phyloP scores from a whole-genome alignment of 2,329 filamentous ascomycete species.

The Bipolaris victoriae region DNA sequence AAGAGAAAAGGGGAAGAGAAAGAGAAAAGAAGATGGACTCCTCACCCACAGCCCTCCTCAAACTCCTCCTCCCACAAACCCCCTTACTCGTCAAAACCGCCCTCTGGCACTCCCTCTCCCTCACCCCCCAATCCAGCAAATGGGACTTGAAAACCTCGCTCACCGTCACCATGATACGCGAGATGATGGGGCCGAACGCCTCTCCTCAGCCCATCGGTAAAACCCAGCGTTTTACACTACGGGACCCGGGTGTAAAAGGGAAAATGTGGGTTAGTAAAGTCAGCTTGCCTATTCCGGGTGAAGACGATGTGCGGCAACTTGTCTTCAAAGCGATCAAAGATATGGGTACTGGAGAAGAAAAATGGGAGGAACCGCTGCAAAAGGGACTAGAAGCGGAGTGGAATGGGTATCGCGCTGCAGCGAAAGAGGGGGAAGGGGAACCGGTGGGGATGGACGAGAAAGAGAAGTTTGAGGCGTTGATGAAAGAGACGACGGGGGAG shows the following conservation, averaged over 20 bases:
- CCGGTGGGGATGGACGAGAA: constrained; percentile 63
- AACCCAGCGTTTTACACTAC: constrained; percentile 65
- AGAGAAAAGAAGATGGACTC: constrained; percentile 37
- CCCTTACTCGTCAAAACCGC: constrained; percentile 68
- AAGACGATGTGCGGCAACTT: constrained; percentile 59
- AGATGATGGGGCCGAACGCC: constrained; percentile 41
- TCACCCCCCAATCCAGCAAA: constrained; percentile 73
- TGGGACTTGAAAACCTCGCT: constrained; percentile 80
- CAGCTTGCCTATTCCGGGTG: constrained; percentile 62
- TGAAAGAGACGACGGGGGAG: constrained; percentile 68
- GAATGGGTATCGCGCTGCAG: constrained; percentile 71
- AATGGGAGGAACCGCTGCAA: constrained; percentile 56
- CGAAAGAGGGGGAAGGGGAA: constrained; percentile 56
- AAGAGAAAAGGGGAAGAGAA: too few species aligned
- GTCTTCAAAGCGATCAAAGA: constrained; percentile 65
- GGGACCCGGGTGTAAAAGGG: constrained; percentile 74
- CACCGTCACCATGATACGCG: constrained; percentile 72
- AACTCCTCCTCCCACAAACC: constrained; percentile 50
- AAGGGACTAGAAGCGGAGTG: constrained; percentile 72
- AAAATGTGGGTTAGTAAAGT: constrained; percentile 81
- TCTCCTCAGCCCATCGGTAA: constrained; percentile 38
- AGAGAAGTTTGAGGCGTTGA: constrained; percentile 69
- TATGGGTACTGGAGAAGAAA: constrained; percentile 52
- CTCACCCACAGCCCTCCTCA: constrained; percentile 43
- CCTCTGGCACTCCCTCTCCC: constrained; percentile 67